phyloP scores from a whole-genome alignment of 2,329 filamentous ascomycete genomes.

The Aspergillus sp. region DNA sequence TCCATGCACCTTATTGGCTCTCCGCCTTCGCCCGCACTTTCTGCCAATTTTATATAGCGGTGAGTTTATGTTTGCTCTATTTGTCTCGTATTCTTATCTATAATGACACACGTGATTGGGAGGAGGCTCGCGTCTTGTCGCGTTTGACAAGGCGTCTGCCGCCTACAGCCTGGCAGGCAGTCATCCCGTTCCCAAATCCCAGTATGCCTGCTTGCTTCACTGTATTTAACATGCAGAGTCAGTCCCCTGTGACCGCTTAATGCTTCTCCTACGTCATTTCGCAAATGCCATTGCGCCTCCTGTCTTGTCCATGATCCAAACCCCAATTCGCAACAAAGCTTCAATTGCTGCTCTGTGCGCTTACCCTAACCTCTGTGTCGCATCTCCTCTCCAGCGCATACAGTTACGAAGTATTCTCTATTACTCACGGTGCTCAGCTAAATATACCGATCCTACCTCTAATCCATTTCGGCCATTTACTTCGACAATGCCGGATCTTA shows the following conservation, averaged over 20 bases:
- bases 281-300: conserved; percentile 12
- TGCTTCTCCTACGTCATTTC: conserved; percentile 12
- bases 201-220: conserved; percentile 1
- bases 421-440: neutral
- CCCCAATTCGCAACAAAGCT: conserved; percentile 4
- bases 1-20: conserved; percentile 10
- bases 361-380: neutral
- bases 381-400: neutral
- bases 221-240: neutral
- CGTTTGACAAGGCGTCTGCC: conserved; percentile 17
- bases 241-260: conserved; percentile 12
- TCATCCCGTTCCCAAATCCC: neutral
- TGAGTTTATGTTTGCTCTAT: conserved; percentile 3
- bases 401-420: neutral
- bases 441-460: neutral
- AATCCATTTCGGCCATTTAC: neutral
- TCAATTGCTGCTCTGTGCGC: neutral
- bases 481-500: conserved; percentile 19
- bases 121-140: conserved; percentile 23
- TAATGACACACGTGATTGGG: conserved; percentile 18
- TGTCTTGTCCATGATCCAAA: conserved; percentile 9
- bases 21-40: conserved; percentile 19
- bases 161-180: conserved; percentile 13
- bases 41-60: conserved; percentile 27
- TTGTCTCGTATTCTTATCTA: conserved; percentile 6